phyloP scores from a whole-genome alignment of 2,329 filamentous ascomycete species.

The Diplodia seriata region DNA sequence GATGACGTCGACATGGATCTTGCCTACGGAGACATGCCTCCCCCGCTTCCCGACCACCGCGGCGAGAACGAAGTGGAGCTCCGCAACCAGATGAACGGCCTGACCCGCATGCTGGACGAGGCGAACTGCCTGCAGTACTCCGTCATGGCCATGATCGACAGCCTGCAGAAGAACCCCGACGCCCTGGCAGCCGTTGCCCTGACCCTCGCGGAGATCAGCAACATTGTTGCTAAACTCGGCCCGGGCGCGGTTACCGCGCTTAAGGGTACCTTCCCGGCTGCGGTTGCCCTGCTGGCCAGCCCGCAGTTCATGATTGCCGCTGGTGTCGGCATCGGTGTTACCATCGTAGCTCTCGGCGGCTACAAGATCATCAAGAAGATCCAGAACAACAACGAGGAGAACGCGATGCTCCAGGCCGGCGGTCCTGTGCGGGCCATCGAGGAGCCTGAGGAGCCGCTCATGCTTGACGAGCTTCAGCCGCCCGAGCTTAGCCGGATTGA shows the following conservation, averaged over 20 bases:
- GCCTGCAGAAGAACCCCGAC: constrained; percentile 82
- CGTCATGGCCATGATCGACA: constrained; percentile 80
- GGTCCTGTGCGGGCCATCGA: constrained; percentile 35
- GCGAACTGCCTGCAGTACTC: constrained; percentile 88
- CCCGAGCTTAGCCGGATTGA: constrained; percentile 65
- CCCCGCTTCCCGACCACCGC: constrained; percentile 61
- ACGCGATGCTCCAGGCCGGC: constrained; percentile 37
- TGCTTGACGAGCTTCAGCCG: constrained; percentile 65
- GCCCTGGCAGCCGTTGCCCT: constrained; percentile 93
- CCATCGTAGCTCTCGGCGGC: constrained; percentile 91
- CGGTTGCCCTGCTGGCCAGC: constrained; percentile 84
- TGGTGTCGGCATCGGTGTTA: constrained; percentile 88
- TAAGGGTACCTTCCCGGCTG: constrained; percentile 81
- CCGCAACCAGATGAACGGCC: constrained; percentile 72
- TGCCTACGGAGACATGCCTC: constrained; percentile 84
- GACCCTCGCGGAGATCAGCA: constrained; percentile 88
- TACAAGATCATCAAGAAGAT: constrained; percentile 98
- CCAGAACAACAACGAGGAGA: constrained; percentile 53
- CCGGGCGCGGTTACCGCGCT: constrained; percentile 77
- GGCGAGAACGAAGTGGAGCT: constrained; percentile 63
- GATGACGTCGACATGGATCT: constrained; percentile 83
- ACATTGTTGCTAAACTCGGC: constrained; percentile 80
- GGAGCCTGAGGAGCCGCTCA: constrained; percentile 41
- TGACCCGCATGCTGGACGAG: constrained; percentile 82
- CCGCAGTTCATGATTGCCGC: constrained; percentile 95